These are phyloP conservation scores for Saccharomycopsis oosterbeekiorum DNA, from an alignment of 805 yeast species.

Conservation along the genomic window DNA sequence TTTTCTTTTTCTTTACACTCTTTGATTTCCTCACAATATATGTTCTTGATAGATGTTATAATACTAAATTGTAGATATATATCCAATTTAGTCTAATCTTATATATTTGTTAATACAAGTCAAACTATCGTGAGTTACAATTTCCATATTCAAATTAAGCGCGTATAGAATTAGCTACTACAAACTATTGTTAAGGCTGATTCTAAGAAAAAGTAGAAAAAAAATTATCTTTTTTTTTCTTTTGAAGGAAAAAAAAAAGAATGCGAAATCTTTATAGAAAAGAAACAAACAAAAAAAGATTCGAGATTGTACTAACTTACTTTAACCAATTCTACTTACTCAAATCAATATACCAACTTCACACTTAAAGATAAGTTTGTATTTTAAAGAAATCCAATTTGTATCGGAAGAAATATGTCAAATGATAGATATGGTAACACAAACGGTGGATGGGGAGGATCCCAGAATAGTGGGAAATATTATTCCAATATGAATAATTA, in stretches of 20 bases:
- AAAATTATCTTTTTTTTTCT: background rate
- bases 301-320: too few relatives aligned
- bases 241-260: background rate
- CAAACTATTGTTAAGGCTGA: background rate
- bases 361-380: background rate
- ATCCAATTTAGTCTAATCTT: too few relatives aligned
- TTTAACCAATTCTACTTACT: background rate
- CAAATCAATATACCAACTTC: background rate
- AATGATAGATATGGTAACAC: background rate
- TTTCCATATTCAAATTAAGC: background rate
- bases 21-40: background rate
- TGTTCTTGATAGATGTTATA: background rate
- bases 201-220: background rate
- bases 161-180: background rate
- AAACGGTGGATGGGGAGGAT: background rate
- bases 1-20: background rate
- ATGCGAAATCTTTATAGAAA: background rate
- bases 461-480: background rate
- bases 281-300: too few relatives aligned
- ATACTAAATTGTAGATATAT: too few relatives aligned
- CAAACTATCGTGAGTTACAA: background rate
- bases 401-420: background rate
- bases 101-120: too few relatives aligned
- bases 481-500: background rate
- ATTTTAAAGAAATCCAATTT: too few relatives aligned